These are phyloP conservation scores for Leptographium radiaticola DNA, from an alignment of 2,329 filamentous ascomycete species.

Conservation along the genomic window DNA sequence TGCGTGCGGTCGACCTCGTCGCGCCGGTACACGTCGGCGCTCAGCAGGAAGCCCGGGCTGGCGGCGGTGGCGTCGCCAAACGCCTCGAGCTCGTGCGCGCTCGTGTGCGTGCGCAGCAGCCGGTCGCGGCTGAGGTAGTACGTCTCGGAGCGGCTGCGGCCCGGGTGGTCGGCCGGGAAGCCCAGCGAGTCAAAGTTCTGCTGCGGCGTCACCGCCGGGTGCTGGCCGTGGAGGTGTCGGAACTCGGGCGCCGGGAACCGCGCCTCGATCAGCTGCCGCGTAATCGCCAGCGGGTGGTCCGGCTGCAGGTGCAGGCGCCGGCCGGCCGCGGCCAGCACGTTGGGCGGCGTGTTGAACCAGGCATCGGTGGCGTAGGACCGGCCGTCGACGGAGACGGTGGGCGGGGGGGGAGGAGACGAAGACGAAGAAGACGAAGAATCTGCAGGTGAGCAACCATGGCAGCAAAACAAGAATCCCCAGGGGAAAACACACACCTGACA, in stretches of 20 bases:
- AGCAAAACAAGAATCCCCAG: too few species aligned
- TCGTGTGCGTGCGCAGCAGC: slow-evolving; percentile 84
- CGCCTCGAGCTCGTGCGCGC: slow-evolving; percentile 77
- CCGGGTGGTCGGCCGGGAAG: slow-evolving; percentile 78
- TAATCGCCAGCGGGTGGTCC: slow-evolving; percentile 83
- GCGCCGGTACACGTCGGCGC: slow-evolving; percentile 86
- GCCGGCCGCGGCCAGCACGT: slow-evolving; percentile 60
- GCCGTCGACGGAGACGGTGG: slow-evolving; percentile 44
- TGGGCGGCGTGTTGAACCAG: slow-evolving; percentile 75
- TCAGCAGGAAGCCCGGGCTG: slow-evolving; percentile 70
- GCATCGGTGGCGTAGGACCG: slow-evolving; percentile 53
- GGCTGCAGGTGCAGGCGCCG: slow-evolving; percentile 79
- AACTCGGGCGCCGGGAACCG: slow-evolving; percentile 64
- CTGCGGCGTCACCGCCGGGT: slow-evolving; percentile 68
- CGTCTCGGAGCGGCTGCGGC: slow-evolving; percentile 77
- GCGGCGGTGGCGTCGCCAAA: slow-evolving; percentile 62
- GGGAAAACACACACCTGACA: too few species aligned
- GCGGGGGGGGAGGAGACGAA: not conserved
- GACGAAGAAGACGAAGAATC: not conserved
- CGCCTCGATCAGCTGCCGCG: slow-evolving; percentile 82
- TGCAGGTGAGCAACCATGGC: not conserved
- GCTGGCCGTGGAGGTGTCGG: slow-evolving; percentile 63
- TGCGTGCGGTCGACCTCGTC: slow-evolving; percentile 93
- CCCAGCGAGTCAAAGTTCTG: slow-evolving; percentile 98
- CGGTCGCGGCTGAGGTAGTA: slow-evolving; percentile 86